A percentile compares a stretch with the other conserved stretches of the same genome.
These are phyloP conservation scores for Leccinellum luteum DNA, from an alignment of 768 basidiomycete genomes.

Conservation along the genomic window DNA sequence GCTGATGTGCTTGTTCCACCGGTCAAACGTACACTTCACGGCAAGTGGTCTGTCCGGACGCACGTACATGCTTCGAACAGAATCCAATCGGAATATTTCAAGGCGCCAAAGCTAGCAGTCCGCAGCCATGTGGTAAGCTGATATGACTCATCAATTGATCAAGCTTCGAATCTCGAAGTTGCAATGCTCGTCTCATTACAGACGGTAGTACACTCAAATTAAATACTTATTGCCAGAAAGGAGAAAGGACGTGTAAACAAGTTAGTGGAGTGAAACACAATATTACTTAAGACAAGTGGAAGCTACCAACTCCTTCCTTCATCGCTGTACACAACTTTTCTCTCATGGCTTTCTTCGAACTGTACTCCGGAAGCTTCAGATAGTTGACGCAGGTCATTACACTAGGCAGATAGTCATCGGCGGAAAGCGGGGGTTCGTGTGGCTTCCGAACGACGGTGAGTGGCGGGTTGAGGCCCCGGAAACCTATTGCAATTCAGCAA, in stretches of 20 bases:
- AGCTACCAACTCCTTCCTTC: conserved; percentile 92
- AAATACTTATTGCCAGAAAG: conserved; percentile 4
- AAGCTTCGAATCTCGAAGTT: background rate
- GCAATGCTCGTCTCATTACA: background rate
- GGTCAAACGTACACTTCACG: conserved; percentile 81
- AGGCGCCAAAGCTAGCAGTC: conserved; percentile 15
- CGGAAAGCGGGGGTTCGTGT: conserved; percentile 84
- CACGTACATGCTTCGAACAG: conserved; percentile 29
- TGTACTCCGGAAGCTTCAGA: conserved; percentile 95
- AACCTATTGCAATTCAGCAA: conserved; percentile 49
- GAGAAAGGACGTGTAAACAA: conserved; percentile 19
- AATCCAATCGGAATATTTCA: conserved; percentile 3
- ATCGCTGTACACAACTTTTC: conserved; percentile 84
- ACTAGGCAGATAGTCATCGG: conserved; percentile 93
- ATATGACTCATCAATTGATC: conserved; percentile 2
- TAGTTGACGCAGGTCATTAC: conserved; percentile 99
- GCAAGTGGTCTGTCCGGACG: conserved; percentile 76
- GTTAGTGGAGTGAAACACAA: conserved; percentile 18
- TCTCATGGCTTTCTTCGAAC: conserved; percentile 77
- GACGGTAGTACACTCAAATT: background rate
- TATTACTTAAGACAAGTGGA: conserved; percentile 82
- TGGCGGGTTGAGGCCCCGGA: conserved; percentile 90
- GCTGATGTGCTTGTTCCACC: conserved; percentile 69
- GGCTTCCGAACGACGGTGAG: conserved; percentile 97
- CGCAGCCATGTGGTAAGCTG: conserved; percentile 22